Percentiles rank a stretch among this genome's conserved stretches.
phyloP scores from a whole-genome alignment of 441 rosid genomes.

The Populus hybrid region DNA sequence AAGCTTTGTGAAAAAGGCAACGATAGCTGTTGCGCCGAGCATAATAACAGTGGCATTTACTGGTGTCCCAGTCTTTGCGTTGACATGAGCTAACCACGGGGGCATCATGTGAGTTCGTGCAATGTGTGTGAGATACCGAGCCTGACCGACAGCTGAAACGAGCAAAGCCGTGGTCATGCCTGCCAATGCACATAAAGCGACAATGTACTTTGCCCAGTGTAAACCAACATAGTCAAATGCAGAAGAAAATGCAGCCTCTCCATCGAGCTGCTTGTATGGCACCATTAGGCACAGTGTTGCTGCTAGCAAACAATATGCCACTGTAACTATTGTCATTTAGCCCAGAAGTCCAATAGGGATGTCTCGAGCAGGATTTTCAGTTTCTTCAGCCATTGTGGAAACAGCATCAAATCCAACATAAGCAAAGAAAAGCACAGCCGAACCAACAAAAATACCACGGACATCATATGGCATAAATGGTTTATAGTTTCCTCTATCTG shows the following conservation, averaged over 20 bases:
- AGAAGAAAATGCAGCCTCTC: conserved; percentile 21
- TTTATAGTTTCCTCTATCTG: conserved; percentile 47
- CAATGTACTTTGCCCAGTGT: conserved; percentile 30
- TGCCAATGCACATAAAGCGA: conserved; percentile 23
- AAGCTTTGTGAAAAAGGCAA: conserved; percentile 37
- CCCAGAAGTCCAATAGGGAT: conserved; percentile 80
- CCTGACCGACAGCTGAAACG: conserved; percentile 23
- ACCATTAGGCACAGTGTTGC: conserved; percentile 22
- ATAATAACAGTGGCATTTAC: conserved; percentile 27
- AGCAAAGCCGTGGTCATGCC: conserved; percentile 33
- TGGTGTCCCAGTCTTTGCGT: conserved; percentile 23
- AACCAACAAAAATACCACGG: conserved; percentile 53
- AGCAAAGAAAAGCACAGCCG: conserved; percentile 72
- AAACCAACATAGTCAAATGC: conserved; percentile 23
- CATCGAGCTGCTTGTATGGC: conserved; percentile 17
- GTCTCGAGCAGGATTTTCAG: conserved; percentile 61
- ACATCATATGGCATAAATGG: conserved; percentile 38
- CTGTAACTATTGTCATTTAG: conserved; percentile 50
- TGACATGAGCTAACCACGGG: conserved; percentile 26
- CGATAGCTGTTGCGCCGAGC: conserved; percentile 16
- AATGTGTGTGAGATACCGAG: conserved; percentile 27
- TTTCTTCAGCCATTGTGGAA: conserved; percentile 79
- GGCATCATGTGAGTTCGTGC: conserved; percentile 33
- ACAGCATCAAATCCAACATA: conserved; percentile 79
- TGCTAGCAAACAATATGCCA: conserved; percentile 23